Base-by-base conservation (phyloP, 139 green algal species). In the Ettlia oleoabundans region DNA sequence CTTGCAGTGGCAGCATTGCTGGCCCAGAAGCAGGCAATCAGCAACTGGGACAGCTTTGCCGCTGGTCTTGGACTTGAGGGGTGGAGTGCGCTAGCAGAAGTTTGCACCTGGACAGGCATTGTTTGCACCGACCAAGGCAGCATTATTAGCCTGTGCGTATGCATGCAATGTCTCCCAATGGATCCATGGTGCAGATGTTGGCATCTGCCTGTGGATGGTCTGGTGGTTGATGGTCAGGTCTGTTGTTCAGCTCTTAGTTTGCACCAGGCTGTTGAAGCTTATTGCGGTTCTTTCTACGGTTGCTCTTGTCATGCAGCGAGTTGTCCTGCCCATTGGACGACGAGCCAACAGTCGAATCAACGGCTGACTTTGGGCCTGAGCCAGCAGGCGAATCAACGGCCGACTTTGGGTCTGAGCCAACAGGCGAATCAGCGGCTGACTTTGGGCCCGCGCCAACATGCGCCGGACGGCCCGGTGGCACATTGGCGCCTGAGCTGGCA, bases 11-110 rank as follows among this genome's bases (percentile, higher is more conserved):
- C 52, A 35, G 5, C 52, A 4, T 53, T 80, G 24, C 37, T 80
- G 35, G 37, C 58, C 21, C 73, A 80, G 53, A 80, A 55, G 73
- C 35, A 64, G 22, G 73, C 73, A 2, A 30, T 80, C 26, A 30
- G 4, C 33, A 80, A 80, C 53, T 80, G 73, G 73, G 52, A 37
- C 5, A 33, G 26, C 8, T 38, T 80, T 52, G 53, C 37, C 28
- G 1, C 52, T 9, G 73, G 55, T 5, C 55, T 65, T 15, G 55
- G 21, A 5, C 30, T 65, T 15, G 55, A 32, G 5, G 55, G 55
- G 18, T 65, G 55, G 55, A 65, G 5, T 22, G 55, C 9, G 15
- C 9, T 22, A n/a, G 55, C 9, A 15, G 18, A 28, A 28, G 55
- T 65, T 28, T 65, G 55, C 21, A 32, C 55, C 21, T 65, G 55